These are phyloP conservation scores for Spergularia marina DNA, from an alignment of 148 eudicot genomes.

Conservation along the genomic window DNA sequence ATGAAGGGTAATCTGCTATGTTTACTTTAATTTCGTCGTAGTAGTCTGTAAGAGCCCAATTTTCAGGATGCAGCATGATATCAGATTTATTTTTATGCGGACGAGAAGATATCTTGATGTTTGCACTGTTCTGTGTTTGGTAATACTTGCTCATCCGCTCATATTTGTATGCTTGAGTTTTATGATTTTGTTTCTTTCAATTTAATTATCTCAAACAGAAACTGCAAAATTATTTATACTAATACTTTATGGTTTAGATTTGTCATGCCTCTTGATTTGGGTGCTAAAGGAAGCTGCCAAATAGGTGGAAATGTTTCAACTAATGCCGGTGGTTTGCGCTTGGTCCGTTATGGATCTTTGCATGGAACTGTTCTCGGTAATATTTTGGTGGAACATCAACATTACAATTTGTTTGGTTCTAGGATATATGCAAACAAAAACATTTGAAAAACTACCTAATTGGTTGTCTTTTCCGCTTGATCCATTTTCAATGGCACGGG, in stretches of 20 bases:
- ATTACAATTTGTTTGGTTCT: not conserved
- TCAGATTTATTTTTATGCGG: not conserved
- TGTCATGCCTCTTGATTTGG: slow-evolving; percentile 96
- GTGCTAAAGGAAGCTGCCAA: slow-evolving; percentile 99
- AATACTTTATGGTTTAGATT: slow-evolving; percentile 43
- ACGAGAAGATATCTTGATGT: not conserved
- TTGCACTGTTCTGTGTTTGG: too few species aligned
- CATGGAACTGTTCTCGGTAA: slow-evolving; percentile 96
- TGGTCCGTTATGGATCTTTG: slow-evolving; percentile 92
- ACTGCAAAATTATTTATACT: not conserved
- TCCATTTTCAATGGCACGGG: not conserved
- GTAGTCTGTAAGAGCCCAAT: not conserved
- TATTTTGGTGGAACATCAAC: slow-evolving; percentile 15
- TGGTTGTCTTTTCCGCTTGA: not conserved
- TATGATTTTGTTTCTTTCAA: not conserved
- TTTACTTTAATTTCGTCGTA: slow-evolving; percentile 12
- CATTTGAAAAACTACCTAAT: not conserved
- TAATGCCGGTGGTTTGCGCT: slow-evolving; percentile 94
- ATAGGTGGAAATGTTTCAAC: slow-evolving; percentile 98
- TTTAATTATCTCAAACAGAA: slow-evolving; percentile 7
- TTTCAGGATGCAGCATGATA: not conserved
- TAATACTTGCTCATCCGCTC: not conserved
- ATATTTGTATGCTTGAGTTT: not conserved
- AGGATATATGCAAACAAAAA: not conserved
- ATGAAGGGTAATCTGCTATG: slow-evolving; percentile 65